phyloP scores from a whole-genome alignment of 345 rosid genomes.

The Noccaea bulbosa region DNA sequence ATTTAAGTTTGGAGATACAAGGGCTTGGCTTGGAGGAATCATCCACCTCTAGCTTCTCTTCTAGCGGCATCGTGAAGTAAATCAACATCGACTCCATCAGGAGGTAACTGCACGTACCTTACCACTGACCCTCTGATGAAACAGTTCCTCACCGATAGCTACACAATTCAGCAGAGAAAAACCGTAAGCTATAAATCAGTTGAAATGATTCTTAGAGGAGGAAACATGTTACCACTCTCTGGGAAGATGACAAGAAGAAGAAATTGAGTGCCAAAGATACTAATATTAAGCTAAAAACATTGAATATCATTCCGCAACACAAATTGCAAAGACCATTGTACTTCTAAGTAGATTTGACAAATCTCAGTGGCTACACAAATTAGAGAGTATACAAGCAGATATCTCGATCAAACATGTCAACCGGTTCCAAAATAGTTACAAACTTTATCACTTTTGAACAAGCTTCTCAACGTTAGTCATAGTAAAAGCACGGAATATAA shows the following conservation, averaged over 20 bases:
- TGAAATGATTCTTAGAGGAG: neutral
- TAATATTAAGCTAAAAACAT: neutral
- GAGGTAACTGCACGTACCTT: constrained; percentile 94
- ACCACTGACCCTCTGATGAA: constrained; percentile 99
- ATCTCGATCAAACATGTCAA: neutral
- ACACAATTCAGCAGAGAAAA: constrained; percentile 38
- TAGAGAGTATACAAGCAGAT: constrained; percentile 17
- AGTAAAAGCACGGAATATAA: neutral
- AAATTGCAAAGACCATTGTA: neutral
- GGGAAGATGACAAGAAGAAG: constrained; percentile 4
- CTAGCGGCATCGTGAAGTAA: constrained; percentile 98
- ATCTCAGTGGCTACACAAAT: constrained; percentile 14
- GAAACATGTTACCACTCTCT: neutral
- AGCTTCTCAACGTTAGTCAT: neutral
- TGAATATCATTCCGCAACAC: neutral
- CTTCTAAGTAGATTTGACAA: neutral
- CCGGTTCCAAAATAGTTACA: neutral
- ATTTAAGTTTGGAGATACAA: constrained; percentile 39
- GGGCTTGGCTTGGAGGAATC: constrained; percentile 6
- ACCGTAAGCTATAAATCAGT: neutral
- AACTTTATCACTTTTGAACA: neutral
- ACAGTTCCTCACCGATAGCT: constrained; percentile 99
- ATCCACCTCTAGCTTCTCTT: constrained; percentile 99
- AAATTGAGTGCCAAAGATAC: neutral
- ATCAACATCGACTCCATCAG: constrained; percentile 95